Evolutionary conservation across 495 filamentous ascomycete species (phyloP).

Genomic region (Penicillium coffeae): DNA sequence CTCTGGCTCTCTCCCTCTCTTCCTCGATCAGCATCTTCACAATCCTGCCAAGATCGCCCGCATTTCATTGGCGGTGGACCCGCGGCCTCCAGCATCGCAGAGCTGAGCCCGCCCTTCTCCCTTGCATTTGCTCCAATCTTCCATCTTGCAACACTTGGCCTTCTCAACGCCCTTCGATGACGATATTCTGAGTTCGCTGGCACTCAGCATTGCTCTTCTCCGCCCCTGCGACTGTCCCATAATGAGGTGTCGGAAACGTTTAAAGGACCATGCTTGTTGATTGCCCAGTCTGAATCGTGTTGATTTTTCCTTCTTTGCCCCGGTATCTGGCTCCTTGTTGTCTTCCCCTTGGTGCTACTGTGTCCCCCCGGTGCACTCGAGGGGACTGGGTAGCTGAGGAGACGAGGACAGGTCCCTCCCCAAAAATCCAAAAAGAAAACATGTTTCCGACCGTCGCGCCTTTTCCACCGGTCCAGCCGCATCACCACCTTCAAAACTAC

Average conservation of each 20-base stretch:
- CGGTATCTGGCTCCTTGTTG: not conserved
- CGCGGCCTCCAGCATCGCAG: slow-evolving; percentile 19
- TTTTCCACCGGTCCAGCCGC: slow-evolving; percentile 44
- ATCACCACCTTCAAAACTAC: slow-evolving; percentile 40
- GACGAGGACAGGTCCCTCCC: not conserved
- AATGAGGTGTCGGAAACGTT: slow-evolving; percentile 51
- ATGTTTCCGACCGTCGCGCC: slow-evolving; percentile 47
- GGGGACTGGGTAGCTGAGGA: not conserved
- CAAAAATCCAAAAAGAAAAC: slow-evolving; percentile 12
- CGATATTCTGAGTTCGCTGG: slow-evolving; percentile 15
- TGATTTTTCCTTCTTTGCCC: slow-evolving; percentile 9
- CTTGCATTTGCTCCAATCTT: slow-evolving; percentile 18
- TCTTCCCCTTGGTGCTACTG: not conserved
- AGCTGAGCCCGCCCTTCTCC: slow-evolving; percentile 21
- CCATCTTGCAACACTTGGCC: slow-evolving; percentile 7
- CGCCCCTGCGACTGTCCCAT: slow-evolving; percentile 23
- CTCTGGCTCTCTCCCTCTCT: not conserved
- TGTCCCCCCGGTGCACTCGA: not conserved
- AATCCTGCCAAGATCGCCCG: slow-evolving; percentile 23
- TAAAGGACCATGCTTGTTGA: slow-evolving; percentile 47
- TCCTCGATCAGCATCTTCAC: not conserved
- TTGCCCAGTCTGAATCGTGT: slow-evolving; percentile 21
- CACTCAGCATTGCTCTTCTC: slow-evolving; percentile 15
- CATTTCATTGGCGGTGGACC: slow-evolving; percentile 14
- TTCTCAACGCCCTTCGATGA: slow-evolving; percentile 15